phyloP scores from a whole-genome alignment of 371 early-diverging fungal species.

The Globomyces sp. region DNA sequence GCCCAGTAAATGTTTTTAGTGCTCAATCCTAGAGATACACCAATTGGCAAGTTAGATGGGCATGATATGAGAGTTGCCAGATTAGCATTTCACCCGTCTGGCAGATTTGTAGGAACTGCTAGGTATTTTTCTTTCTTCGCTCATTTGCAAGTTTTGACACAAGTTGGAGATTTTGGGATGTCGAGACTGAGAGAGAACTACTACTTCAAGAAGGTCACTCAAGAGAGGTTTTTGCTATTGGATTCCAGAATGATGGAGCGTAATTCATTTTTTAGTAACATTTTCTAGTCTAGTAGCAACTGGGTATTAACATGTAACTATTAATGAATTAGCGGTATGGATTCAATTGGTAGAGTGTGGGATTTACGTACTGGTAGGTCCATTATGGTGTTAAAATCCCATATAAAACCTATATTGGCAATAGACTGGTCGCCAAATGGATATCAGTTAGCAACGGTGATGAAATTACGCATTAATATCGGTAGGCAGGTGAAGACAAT shows the following conservation, averaged over 20 bases:
- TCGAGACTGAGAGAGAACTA: slow-evolving; percentile 69
- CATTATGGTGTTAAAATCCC: slow-evolving; percentile 85
- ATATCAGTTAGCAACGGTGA: slow-evolving; percentile 51
- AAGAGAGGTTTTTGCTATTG: slow-evolving; percentile 84
- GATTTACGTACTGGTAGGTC: slow-evolving; percentile 90
- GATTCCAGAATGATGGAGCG: slow-evolving; percentile 90
- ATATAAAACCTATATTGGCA: slow-evolving; percentile 82
- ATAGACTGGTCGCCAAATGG: slow-evolving; percentile 93
- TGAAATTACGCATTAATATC: neutral
- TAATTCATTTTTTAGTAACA: too few relatives aligned
- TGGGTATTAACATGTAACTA: slow-evolving; percentile 52
- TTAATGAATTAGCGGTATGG: slow-evolving; percentile 62
- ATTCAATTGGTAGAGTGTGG: slow-evolving; percentile 91
- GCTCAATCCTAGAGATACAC: slow-evolving; percentile 57
- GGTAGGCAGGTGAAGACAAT: slow-evolving; percentile 37
- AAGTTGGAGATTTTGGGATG: slow-evolving; percentile 96
- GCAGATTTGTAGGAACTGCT: slow-evolving; percentile 82
- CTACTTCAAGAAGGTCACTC: slow-evolving; percentile 93
- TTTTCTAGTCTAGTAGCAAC: slow-evolving; percentile 66
- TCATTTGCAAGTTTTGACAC: slow-evolving; percentile 65
- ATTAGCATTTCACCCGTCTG: slow-evolving; percentile 89
- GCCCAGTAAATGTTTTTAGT: slow-evolving; percentile 15
- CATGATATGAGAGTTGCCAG: slow-evolving; percentile 84
- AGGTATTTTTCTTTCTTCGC: slow-evolving; percentile 37
- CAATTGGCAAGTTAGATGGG: slow-evolving; percentile 75